Evolutionary conservation across 805 yeast genomes (phyloP).

Genomic region (Ogataea pini): DNA sequence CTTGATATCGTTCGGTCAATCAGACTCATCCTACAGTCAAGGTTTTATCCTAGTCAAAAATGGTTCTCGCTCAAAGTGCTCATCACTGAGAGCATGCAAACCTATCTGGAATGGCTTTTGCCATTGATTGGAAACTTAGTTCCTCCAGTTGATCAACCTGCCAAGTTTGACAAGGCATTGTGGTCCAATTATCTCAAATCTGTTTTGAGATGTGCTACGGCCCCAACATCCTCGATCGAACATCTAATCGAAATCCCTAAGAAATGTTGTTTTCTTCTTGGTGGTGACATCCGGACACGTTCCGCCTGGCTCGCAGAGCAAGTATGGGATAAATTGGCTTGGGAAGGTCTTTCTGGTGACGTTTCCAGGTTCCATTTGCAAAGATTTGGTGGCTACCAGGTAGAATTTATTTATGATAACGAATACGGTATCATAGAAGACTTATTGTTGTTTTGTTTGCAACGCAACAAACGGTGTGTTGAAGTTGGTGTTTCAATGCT

Average conservation of each 20-base stretch:
- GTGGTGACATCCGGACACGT: conserved; percentile 62
- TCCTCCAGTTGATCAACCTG: conserved; percentile 53
- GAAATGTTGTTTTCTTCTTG: conserved; percentile 63
- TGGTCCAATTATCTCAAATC: conserved; percentile 71
- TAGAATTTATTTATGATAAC: conserved; percentile 53
- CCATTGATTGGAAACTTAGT: conserved; percentile 50
- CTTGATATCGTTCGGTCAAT: conserved; percentile 35
- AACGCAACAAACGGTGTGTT: conserved; percentile 61
- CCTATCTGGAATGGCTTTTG: conserved; percentile 52
- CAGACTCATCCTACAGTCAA: conserved; percentile 51
- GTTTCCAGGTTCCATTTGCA: conserved; percentile 57
- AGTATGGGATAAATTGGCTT: conserved; percentile 76
- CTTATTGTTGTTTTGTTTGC: conserved; percentile 67
- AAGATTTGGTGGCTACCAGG: conserved; percentile 71
- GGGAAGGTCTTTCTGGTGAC: conserved; percentile 58
- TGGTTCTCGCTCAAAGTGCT: conserved; percentile 73
- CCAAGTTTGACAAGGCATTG: conserved; percentile 54
- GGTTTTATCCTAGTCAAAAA: conserved; percentile 63
- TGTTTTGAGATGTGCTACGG: conserved; percentile 56
- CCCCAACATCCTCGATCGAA: conserved; percentile 69
- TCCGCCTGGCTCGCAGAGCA: conserved; percentile 55
- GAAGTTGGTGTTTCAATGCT: conserved; percentile 62
- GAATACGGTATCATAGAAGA: conserved; percentile 65
- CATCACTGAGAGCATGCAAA: conserved; percentile 55
- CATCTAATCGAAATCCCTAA: conserved; percentile 72